phyloP scores from a whole-genome alignment of 2,329 filamentous ascomycete species.

The Pseudovirgaria hyperparasitica region DNA sequence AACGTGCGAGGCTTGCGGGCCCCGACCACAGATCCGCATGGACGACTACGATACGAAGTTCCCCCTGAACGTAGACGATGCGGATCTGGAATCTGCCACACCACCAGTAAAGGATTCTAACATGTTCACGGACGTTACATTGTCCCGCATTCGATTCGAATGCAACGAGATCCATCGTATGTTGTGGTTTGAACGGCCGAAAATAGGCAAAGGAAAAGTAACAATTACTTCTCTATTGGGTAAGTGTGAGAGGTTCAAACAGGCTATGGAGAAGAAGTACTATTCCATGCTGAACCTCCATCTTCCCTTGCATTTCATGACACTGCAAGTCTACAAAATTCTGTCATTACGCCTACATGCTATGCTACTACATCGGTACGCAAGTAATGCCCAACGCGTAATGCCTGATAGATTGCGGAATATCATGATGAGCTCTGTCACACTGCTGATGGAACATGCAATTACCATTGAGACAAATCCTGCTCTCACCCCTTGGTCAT shows the following conservation, averaged over 20 bases:
- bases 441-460: conserved; percentile 40
- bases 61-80: conserved; percentile 58
- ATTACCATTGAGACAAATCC: conserved; percentile 42
- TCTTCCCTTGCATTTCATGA: conserved; percentile 51
- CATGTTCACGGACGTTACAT: conserved; percentile 55
- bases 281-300: conserved; percentile 47
- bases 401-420: conserved; percentile 52
- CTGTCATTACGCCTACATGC: conserved; percentile 51
- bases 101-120: conserved; percentile 33
- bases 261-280: conserved; percentile 53
- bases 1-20: conserved; percentile 63
- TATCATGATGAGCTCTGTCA: conserved; percentile 50
- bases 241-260: conserved; percentile 57
- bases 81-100: conserved; percentile 38
- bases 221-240: conserved; percentile 51
- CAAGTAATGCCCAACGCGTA: conserved; percentile 32
- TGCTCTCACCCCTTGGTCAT: conserved; percentile 46
- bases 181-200: conserved; percentile 56
- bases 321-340: conserved; percentile 51
- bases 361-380: conserved; percentile 57
- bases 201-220: conserved; percentile 48
- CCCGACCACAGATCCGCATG: conserved; percentile 55
- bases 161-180: conserved; percentile 59
- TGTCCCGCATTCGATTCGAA: conserved; percentile 57
- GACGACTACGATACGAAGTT: conserved; percentile 66